These are phyloP conservation scores for Marchantia paleacea DNA, from an alignment of 225 moss, liverwort and hornwort genomes.

Conservation along the genomic window DNA sequence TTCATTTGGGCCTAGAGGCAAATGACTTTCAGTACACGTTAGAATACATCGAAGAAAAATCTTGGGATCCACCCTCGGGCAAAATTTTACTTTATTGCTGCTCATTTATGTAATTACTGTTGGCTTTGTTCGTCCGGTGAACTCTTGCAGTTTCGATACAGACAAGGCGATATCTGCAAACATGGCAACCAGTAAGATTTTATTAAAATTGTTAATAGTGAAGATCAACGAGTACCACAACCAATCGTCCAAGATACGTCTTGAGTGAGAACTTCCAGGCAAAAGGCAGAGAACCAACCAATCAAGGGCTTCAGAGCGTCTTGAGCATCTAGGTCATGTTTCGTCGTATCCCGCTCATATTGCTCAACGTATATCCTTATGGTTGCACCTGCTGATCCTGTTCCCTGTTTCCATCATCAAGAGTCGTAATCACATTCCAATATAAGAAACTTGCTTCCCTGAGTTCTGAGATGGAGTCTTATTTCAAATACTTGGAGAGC, in stretches of 20 bases:
- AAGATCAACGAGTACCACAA: not conserved
- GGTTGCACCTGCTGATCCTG: constrained; percentile 90
- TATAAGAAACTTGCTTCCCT: not conserved
- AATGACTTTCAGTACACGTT: not conserved
- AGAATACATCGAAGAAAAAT: not conserved
- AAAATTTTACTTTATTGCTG: not conserved
- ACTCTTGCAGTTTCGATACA: constrained; percentile 66
- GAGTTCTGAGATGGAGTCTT: not conserved
- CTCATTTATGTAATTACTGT: constrained; percentile 75
- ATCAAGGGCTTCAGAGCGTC: constrained; percentile 77
- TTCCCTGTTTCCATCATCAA: constrained; percentile 43
- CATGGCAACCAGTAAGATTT: not conserved
- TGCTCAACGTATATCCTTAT: constrained; percentile 86
- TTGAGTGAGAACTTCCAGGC: not conserved
- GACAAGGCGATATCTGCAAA: constrained; percentile 60
- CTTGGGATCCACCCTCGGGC: not conserved
- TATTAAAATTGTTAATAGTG: not conserved
- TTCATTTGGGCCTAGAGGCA: not conserved
- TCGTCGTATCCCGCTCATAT: constrained; percentile 64
- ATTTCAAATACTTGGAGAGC: not conserved
- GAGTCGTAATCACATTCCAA: not conserved
- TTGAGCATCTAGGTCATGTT: constrained; percentile 77
- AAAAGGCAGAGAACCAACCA: constrained; percentile 22
- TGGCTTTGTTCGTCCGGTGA: constrained; percentile 82
- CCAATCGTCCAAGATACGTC: not conserved